These are phyloP conservation scores for Hansenula sp. DNA, from an alignment of 1,139 yeast species.

Conservation along the genomic window DNA sequence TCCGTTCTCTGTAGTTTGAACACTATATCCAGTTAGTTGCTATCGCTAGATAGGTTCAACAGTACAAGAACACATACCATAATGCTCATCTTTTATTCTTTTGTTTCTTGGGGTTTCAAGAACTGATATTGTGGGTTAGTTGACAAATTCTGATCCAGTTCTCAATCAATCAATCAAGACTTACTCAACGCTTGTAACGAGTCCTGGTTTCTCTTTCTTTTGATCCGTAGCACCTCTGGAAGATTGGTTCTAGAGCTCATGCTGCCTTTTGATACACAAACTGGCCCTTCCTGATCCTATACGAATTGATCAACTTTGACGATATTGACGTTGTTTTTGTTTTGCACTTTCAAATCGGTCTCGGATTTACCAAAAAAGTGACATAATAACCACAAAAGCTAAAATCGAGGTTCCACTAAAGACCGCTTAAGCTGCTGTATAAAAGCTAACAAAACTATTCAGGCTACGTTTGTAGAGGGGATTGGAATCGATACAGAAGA, in stretches of 20 bases:
- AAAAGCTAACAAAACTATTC: no score
- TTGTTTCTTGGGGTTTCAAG: slow-evolving; percentile 28
- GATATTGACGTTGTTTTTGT: neutral
- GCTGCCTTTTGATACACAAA: neutral
- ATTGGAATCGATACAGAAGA: no score
- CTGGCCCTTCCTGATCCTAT: no score
- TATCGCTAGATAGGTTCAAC: no score
- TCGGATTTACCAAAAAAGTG: neutral
- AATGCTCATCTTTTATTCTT: slow-evolving; percentile 18
- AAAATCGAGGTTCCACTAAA: neutral
- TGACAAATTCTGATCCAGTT: slow-evolving; percentile 3
- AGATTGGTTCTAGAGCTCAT: slow-evolving; percentile 15
- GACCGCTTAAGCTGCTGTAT: no score
- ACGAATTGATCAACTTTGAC: no score
- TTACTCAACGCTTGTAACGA: slow-evolving; percentile 74
- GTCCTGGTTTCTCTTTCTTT: slow-evolving; percentile 80
- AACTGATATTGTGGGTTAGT: slow-evolving; percentile 24
- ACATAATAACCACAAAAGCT: neutral
- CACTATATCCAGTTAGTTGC: slow-evolving; percentile 22
- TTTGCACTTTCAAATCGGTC: neutral
- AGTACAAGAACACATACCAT: no score
- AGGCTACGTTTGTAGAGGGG: no score
- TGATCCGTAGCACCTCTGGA: slow-evolving; percentile 71
- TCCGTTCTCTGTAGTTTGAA: slow-evolving; percentile 69
- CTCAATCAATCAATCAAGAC: slow-evolving; percentile 17